These are phyloP conservation scores for Annulohypoxylon nitens DNA, from an alignment of 495 filamentous ascomycete genomes.

Conservation along the genomic window DNA sequence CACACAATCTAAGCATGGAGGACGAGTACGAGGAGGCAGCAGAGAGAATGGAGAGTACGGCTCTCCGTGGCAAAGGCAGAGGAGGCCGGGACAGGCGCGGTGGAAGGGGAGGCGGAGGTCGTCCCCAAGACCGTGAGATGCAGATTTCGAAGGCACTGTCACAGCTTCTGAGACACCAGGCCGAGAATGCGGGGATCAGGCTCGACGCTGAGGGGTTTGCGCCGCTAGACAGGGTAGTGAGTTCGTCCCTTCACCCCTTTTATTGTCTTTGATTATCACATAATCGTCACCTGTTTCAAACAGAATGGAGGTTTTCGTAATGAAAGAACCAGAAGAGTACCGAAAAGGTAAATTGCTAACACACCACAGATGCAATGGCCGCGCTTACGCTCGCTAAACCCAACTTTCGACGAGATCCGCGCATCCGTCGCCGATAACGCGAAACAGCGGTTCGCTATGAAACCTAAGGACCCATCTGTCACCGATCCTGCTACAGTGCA, in stretches of 20 bases:
- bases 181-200: slow-evolving; percentile 79
- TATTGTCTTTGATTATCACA: slow-evolving; percentile 1
- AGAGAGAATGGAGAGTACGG: slow-evolving; percentile 33
- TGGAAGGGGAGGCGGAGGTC: slow-evolving; percentile 48
- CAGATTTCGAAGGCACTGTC: slow-evolving; percentile 85
- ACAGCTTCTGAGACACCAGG: slow-evolving; percentile 84
- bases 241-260: slow-evolving; percentile 50
- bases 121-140: slow-evolving; percentile 65
- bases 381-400: slow-evolving; percentile 74
- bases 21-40: slow-evolving; percentile 37
- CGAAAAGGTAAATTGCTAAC: too few relatives aligned
- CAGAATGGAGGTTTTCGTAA: too few relatives aligned
- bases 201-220: slow-evolving; percentile 85
- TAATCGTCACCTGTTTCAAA: background rate
- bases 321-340: background rate
- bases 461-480: slow-evolving; percentile 53
- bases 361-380: slow-evolving; percentile 72
- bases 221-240: slow-evolving; percentile 80
- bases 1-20: slow-evolving; percentile 10
- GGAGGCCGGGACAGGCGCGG: slow-evolving; percentile 30
- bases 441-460: slow-evolving; percentile 88
- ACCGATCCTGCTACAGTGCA: slow-evolving; percentile 25
- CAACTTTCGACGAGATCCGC: slow-evolving; percentile 79
- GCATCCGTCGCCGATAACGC: slow-evolving; percentile 79
- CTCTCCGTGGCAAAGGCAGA: slow-evolving; percentile 29